A percentile compares a stretch with the other conserved stretches of the same genome.
These are phyloP conservation scores for Acephala macrosclerotiorum DNA, from an alignment of 2,329 filamentous ascomycete species.

Conservation along the genomic window DNA sequence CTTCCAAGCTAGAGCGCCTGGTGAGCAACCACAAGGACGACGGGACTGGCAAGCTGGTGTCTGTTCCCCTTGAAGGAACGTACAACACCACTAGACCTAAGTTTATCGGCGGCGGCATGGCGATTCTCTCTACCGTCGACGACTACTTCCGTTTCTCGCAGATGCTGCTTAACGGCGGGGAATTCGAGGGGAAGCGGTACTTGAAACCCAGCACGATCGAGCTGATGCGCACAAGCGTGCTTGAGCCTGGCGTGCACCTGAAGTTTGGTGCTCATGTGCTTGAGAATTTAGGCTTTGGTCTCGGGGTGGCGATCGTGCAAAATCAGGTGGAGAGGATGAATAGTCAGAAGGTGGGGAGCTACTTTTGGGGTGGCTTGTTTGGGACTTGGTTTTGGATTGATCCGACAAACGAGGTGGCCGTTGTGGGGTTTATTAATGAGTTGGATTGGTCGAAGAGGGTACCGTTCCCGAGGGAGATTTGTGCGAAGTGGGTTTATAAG, in stretches of 20 bases:
- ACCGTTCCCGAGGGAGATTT: conserved; percentile 14
- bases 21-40: conserved; percentile 22
- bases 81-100: conserved; percentile 20
- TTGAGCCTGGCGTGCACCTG: conserved; percentile 16
- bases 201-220: conserved; percentile 18
- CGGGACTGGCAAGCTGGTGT: conserved; percentile 15
- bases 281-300: conserved; percentile 12
- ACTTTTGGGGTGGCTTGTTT: conserved; percentile 19
- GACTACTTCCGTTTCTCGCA: conserved; percentile 23
- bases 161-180: conserved; percentile 23
- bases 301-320: conserved; percentile 15
- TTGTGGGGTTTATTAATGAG: conserved; percentile 22
- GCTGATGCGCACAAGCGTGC: conserved; percentile 21
- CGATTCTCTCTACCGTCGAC: conserved; percentile 19
- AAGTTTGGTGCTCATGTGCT: conserved; percentile 4
- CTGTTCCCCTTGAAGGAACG: conserved; percentile 16
- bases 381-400: conserved; percentile 26
- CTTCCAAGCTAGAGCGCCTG: conserved; percentile 14
- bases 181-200: conserved; percentile 23
- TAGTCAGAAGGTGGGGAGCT: conserved; percentile 14
- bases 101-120: conserved; percentile 20
- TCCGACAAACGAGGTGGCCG: conserved; percentile 12
- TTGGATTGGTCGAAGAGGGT: conserved; percentile 12
- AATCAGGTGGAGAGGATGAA: conserved; percentile 7
- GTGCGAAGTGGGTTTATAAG: conserved; percentile 19